Conservation (phyloP, 108 stramenopile genomes). For the Cyclotella baltica region DNA sequence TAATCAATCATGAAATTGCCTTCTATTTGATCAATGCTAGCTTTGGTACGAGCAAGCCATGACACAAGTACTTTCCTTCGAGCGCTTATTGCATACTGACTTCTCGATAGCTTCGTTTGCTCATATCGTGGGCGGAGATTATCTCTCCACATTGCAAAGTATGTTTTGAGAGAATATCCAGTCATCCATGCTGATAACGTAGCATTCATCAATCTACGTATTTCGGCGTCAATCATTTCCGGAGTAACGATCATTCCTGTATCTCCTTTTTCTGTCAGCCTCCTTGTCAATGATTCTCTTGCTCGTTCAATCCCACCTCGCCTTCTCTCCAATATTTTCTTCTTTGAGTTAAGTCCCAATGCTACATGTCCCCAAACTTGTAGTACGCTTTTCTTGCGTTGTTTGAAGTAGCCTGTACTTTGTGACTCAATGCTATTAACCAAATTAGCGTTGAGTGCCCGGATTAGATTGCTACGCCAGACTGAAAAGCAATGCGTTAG, state of each 20-base stretch:
- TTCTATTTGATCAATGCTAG: neutral
- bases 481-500: neutral
- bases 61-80: neutral
- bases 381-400: constrained; percentile 11
- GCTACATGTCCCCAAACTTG: constrained; percentile 6
- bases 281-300: constrained; percentile 1
- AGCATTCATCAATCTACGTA: neutral
- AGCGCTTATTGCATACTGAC: neutral
- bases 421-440: neutral
- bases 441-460: neutral
- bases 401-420: neutral
- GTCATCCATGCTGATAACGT: neutral
- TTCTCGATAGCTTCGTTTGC: neutral
- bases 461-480: neutral
- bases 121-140: neutral
- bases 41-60: neutral
- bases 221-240: constrained; percentile 1
- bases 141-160: neutral
- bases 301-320: constrained; percentile 5
- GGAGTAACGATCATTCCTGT: neutral
- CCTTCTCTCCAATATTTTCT: neutral
- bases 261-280: constrained; percentile 3
- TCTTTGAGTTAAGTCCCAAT: constrained; percentile 9
- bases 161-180: neutral
- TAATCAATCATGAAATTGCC: neutral